These are phyloP conservation scores for Achaetomiella virescens DNA, from an alignment of 495 filamentous ascomycete species.

Conservation along the genomic window DNA sequence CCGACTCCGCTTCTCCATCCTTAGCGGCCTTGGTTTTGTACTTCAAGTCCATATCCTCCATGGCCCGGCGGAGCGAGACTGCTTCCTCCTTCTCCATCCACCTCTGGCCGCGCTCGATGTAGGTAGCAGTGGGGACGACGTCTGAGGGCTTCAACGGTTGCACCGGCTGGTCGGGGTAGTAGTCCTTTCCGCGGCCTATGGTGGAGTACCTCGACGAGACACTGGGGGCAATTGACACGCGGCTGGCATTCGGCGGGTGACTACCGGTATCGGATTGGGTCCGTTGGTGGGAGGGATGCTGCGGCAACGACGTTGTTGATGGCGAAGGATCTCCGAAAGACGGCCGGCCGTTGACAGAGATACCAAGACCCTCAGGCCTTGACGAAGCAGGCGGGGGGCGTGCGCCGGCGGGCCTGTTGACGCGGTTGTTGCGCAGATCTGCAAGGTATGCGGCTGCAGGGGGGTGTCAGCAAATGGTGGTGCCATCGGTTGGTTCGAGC, in stretches of 20 bases:
- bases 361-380: conserved; percentile 25
- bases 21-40: conserved; percentile 23
- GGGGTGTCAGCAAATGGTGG: conserved; percentile 19
- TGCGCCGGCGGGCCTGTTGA: conserved; percentile 70
- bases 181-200: conserved; percentile 34
- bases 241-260: conserved; percentile 17
- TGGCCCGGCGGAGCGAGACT: conserved; percentile 64
- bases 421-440: conserved; percentile 71
- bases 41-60: conserved; percentile 61
- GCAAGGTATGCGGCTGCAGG: conserved; percentile 65
- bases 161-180: conserved; percentile 37
- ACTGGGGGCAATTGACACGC: conserved; percentile 33
- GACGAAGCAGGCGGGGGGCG: conserved; percentile 58
- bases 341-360: conserved; percentile 23
- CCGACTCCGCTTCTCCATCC: conserved; percentile 22
- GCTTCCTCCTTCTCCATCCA: conserved; percentile 88
- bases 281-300: conserved; percentile 26
- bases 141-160: conserved; percentile 43
- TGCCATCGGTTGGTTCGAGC: conserved; percentile 13
- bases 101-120: conserved; percentile 72
- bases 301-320: conserved; percentile 33
- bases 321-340: conserved; percentile 36
- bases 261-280: conserved; percentile 26
- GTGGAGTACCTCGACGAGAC: conserved; percentile 38
- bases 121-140: conserved; percentile 54